Evolutionary conservation across 202 grass and related monocot species (phyloP).

Genomic region (Saccharum hybrid): DNA sequence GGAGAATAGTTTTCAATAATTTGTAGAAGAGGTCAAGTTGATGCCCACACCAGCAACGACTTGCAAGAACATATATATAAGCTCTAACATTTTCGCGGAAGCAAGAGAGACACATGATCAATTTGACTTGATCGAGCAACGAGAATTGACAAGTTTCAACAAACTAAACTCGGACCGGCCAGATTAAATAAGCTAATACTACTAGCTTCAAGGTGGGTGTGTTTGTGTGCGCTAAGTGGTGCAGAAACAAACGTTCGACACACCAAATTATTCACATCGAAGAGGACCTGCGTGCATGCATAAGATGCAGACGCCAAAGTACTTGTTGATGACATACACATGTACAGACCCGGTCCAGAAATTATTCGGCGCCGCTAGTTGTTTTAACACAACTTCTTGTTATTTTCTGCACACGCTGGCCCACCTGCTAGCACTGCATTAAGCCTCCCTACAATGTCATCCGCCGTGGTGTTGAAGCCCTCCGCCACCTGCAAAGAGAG

Average conservation of each 20-base stretch:
- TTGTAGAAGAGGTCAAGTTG: no score
- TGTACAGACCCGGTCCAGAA: not conserved
- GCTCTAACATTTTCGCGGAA: not conserved
- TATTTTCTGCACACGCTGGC: not conserved
- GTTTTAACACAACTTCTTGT: not conserved
- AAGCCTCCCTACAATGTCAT: conserved; percentile 34
- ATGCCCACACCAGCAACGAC: not conserved
- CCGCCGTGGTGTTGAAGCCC: conserved; percentile 30
- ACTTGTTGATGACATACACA: not conserved
- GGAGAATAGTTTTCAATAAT: no score
- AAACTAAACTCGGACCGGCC: not conserved
- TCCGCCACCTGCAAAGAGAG: conserved; percentile 31
- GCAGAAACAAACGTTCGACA: not conserved
- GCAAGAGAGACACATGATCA: not conserved
- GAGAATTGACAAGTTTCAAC: not conserved
- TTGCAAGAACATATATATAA: not conserved
- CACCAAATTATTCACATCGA: not conserved
- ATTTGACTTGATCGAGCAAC: not conserved
- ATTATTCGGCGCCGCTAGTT: not conserved
- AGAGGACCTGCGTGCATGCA: not conserved
- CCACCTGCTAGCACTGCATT: not conserved
- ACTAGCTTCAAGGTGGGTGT: no score
- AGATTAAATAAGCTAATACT: not conserved
- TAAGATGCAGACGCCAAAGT: not conserved
- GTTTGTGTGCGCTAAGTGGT: no score